Conservation (phyloP, 2,329 filamentous ascomycete species). For the Didymella lethalis region DNA sequence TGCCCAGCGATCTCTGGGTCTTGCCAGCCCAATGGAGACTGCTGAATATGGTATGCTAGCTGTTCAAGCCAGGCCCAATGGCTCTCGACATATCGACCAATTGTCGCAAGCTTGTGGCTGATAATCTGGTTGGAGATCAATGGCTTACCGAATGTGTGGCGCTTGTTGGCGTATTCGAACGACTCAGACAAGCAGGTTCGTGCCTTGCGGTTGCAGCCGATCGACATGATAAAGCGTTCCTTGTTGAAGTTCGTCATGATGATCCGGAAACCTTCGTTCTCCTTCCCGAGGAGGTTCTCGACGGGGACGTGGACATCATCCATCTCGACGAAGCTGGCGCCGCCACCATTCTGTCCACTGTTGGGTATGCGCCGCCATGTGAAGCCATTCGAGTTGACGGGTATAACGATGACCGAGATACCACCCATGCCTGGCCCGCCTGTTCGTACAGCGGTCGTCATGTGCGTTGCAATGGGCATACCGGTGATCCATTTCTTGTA, state of each 20-base stretch:
- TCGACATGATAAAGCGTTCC: conserved; percentile 67
- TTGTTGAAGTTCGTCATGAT: conserved; percentile 64
- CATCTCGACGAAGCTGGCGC: conserved; percentile 64
- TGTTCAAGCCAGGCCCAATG: conserved; percentile 70
- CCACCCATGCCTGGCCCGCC: conserved; percentile 62
- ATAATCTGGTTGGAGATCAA: conserved; percentile 68
- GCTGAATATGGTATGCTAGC: conserved; percentile 63
- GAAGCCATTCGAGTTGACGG: conserved; percentile 60
- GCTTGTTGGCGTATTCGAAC: conserved; percentile 59
- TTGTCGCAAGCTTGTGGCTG: conserved; percentile 65
- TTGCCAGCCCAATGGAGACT: conserved; percentile 52
- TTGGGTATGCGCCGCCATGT: conserved; percentile 66
- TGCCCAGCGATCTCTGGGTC: conserved; percentile 50
- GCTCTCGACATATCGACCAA: conserved; percentile 67
- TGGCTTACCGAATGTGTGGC: conserved; percentile 67
- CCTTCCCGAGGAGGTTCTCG: conserved; percentile 62
- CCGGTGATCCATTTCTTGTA: conserved; percentile 75
- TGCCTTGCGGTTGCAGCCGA: conserved; percentile 65
- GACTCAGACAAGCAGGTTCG: conserved; percentile 64
- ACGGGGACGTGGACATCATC: conserved; percentile 64
- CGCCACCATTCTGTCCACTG: conserved; percentile 71
- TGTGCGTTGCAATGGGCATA: conserved; percentile 66
- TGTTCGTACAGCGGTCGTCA: conserved; percentile 69
- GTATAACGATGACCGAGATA: conserved; percentile 66
- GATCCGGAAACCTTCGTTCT: conserved; percentile 64